Percentiles rank a stretch among this genome's conserved stretches.
Conservation (phyloP, 306 rosid genomes). For the Castanea crenata region DNA sequence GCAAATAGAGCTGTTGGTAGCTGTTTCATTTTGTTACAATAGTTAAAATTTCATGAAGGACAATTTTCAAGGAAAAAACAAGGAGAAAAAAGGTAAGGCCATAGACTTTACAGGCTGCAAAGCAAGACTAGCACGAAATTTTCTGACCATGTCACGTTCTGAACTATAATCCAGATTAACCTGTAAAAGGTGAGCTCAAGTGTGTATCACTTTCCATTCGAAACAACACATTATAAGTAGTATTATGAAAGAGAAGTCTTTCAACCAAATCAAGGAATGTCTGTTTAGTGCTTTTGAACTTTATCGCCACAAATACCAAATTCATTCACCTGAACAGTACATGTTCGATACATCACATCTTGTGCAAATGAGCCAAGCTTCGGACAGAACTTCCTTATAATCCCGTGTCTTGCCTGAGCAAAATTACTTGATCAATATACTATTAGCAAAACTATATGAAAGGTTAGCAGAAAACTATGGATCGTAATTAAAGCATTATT, state of each 20-base stretch:
- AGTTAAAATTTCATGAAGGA: too few relatives aligned
- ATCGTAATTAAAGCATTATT: too few relatives aligned
- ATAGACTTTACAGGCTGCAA: too few relatives aligned
- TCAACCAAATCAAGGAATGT: too few relatives aligned
- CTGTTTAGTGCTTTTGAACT: not conserved
- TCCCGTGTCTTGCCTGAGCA: conserved; percentile 82
- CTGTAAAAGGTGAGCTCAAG: conserved; percentile 25
- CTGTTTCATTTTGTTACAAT: conserved; percentile 46
- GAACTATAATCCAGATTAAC: conserved; percentile 95
- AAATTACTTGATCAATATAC: conserved; percentile 24
- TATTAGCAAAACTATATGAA: too few relatives aligned
- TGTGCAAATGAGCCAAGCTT: conserved; percentile 92
- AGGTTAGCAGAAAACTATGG: too few relatives aligned
- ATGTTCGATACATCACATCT: conserved; percentile 96
- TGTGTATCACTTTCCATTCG: conserved; percentile 12
- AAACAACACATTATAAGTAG: too few relatives aligned
- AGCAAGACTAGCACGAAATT: conserved; percentile 18
- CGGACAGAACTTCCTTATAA: conserved; percentile 85
- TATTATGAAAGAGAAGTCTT: too few relatives aligned
- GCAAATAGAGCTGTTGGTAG: conserved; percentile 98
- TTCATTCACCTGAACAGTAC: conserved; percentile 88
- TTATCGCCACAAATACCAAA: not conserved
- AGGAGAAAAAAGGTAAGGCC: too few relatives aligned
- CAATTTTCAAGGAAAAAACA: too few relatives aligned
- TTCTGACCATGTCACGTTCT: conserved; percentile 91